Conservation (phyloP, 257 asterid species). For the Lycium barbarum region DNA sequence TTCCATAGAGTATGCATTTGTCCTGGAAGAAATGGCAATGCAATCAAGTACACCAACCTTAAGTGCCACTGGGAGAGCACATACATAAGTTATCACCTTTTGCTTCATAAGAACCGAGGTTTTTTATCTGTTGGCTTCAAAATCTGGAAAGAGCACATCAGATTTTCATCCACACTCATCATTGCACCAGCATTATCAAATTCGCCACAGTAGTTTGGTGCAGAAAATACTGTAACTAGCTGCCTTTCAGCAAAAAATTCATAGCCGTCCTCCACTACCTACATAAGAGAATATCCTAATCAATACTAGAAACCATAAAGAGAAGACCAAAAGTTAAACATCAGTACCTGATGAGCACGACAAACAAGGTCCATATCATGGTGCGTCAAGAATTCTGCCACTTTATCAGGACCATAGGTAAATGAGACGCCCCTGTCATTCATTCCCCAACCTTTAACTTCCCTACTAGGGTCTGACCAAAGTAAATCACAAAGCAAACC, state of each 20-base stretch:
- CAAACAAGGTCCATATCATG: slow-evolving; percentile 50
- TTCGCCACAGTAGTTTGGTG: slow-evolving; percentile 49
- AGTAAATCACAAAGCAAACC: slow-evolving; percentile 49
- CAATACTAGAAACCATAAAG: background rate
- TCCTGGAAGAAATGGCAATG: background rate
- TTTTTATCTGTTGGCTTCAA: slow-evolving; percentile 43
- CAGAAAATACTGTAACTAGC: slow-evolving; percentile 45
- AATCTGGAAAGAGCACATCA: slow-evolving; percentile 49
- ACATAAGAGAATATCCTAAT: background rate
- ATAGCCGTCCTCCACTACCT: slow-evolving; percentile 52
- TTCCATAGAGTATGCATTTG: background rate
- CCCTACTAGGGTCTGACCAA: slow-evolving; percentile 50
- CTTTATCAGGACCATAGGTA: slow-evolving; percentile 48
- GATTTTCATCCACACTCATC: slow-evolving; percentile 50
- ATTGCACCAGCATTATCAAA: slow-evolving; percentile 49
- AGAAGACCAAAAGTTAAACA: background rate
- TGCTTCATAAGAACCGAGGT: slow-evolving; percentile 41
- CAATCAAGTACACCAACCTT: slow-evolving; percentile 25
- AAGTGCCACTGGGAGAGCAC: background rate
- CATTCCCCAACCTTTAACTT: slow-evolving; percentile 50
- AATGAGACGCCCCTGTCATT: slow-evolving; percentile 49
- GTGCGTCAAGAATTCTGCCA: slow-evolving; percentile 46
- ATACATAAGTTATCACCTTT: slow-evolving; percentile 18
- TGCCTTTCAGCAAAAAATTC: slow-evolving; percentile 47
- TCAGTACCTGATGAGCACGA: slow-evolving; percentile 46